Evolutionary conservation across 768 basidiomycete species (phyloP).

Genomic region (Mycena sanguinolenta): DNA sequence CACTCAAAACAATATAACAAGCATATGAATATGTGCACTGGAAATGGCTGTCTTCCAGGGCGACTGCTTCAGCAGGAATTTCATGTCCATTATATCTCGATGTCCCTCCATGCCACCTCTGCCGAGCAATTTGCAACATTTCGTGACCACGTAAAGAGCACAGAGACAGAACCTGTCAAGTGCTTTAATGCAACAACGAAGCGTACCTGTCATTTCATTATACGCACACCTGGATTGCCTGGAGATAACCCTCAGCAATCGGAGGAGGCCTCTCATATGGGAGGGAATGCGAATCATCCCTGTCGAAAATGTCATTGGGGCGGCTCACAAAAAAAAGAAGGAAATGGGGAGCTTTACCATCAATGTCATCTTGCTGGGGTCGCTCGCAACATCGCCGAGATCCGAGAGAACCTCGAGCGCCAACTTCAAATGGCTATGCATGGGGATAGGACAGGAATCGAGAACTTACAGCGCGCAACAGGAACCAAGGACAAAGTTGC

Average conservation of each 20-base stretch:
- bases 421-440: too few species aligned
- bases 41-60: too few species aligned
- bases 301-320: too few species aligned
- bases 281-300: too few species aligned
- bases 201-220: constrained; percentile 16
- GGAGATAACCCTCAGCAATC: constrained; percentile 41
- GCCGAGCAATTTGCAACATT: constrained; percentile 15
- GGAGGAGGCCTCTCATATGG: constrained; percentile 20
- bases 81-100: too few species aligned
- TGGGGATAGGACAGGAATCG: too few species aligned
- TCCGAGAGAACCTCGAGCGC: too few species aligned
- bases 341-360: not conserved
- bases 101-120: not conserved
- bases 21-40: too few species aligned
- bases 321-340: not conserved
- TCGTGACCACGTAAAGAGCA: constrained; percentile 19
- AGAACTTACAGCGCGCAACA: too few species aligned
- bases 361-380: not conserved
- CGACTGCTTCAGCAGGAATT: too few species aligned
- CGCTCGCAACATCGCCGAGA: not conserved
- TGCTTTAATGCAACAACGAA: constrained; percentile 26
- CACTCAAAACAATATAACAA: too few species aligned
- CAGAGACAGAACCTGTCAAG: constrained; percentile 18
- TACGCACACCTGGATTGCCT: constrained; percentile 28
- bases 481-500: too few species aligned